Conservation (phyloP, 805 yeast species). For the Metschnikowia kunwiensis region DNA sequence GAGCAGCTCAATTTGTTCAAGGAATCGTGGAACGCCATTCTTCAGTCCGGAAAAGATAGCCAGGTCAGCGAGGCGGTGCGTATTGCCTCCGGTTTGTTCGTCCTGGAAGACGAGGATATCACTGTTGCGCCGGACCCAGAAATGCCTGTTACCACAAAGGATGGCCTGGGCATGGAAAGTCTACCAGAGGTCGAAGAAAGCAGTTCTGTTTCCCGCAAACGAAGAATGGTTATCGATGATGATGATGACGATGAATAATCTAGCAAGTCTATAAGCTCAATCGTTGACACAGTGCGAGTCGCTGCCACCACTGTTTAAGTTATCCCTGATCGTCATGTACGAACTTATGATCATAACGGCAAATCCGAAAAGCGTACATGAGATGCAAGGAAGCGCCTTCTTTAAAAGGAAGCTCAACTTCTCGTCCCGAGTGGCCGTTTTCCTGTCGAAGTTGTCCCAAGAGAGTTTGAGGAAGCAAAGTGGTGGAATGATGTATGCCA, state of each 20-base stretch:
- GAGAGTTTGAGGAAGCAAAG: constrained; percentile 72
- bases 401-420: constrained; percentile 27
- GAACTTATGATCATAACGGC: constrained; percentile 80
- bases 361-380: constrained; percentile 69
- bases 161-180: not conserved
- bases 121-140: not conserved
- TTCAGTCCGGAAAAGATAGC: constrained; percentile 1
- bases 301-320: constrained; percentile 36
- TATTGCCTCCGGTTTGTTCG: constrained; percentile 16
- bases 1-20: constrained; percentile 16
- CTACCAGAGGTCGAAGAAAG: constrained; percentile 1
- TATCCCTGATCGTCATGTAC: constrained; percentile 58
- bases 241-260: constrained; percentile 25
- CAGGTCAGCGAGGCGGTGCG: constrained; percentile 11
- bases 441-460: constrained; percentile 36
- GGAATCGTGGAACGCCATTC: constrained; percentile 17
- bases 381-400: constrained; percentile 55
- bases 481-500: constrained; percentile 93
- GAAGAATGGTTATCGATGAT: constrained; percentile 24
- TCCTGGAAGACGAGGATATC: constrained; percentile 9
- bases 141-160: no score
- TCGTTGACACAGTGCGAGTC: constrained; percentile 46
- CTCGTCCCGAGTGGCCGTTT: constrained; percentile 17
- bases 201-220: constrained; percentile 18
- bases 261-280: constrained; percentile 17